Conservation (phyloP, 2,329 filamentous ascomycete genomes). For the Epichloe bromicola region DNA sequence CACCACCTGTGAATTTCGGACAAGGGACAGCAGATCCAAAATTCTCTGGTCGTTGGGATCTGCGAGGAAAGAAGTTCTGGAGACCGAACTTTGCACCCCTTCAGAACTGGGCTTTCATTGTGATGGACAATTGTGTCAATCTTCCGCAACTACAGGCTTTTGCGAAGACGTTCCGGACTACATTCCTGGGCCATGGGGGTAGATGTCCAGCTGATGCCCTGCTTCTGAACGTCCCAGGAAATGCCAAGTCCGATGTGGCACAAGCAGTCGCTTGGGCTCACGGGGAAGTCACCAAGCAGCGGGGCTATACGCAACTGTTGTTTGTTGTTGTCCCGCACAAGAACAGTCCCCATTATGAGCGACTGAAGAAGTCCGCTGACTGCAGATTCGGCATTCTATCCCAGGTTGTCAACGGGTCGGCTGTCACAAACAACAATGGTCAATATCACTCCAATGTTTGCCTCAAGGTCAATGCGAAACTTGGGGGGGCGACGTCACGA, state of each 20-base stretch:
- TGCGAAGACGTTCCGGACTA: slow-evolving; percentile 27
- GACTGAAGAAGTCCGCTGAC: slow-evolving; percentile 81
- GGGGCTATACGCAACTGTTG: slow-evolving; percentile 56
- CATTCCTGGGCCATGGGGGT: slow-evolving; percentile 39
- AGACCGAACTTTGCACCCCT: slow-evolving; percentile 49
- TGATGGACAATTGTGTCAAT: slow-evolving; percentile 43
- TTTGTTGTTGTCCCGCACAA: slow-evolving; percentile 65
- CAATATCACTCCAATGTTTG: slow-evolving; percentile 91
- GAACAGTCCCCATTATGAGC: slow-evolving; percentile 60
- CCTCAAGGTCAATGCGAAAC: slow-evolving; percentile 95
- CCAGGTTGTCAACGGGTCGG: slow-evolving; percentile 62
- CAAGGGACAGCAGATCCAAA: slow-evolving; percentile 45
- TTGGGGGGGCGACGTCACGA: slow-evolving; percentile 65
- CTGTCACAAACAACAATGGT: slow-evolving; percentile 54
- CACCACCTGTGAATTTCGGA: slow-evolving; percentile 59
- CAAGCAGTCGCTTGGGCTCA: slow-evolving; percentile 33
- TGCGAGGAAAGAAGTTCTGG: slow-evolving; percentile 66
- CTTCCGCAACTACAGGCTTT: slow-evolving; percentile 22
- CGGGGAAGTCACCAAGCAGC: slow-evolving; percentile 38
- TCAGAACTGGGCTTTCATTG: slow-evolving; percentile 61
- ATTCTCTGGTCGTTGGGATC: slow-evolving; percentile 69
- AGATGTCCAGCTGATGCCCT: slow-evolving; percentile 22
- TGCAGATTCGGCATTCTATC: slow-evolving; percentile 73
- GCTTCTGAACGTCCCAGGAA: slow-evolving; percentile 20
- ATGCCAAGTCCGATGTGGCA: slow-evolving; percentile 28